Conservation (phyloP, 2,329 filamentous ascomycete species). For the Neurospora sp. region DNA sequence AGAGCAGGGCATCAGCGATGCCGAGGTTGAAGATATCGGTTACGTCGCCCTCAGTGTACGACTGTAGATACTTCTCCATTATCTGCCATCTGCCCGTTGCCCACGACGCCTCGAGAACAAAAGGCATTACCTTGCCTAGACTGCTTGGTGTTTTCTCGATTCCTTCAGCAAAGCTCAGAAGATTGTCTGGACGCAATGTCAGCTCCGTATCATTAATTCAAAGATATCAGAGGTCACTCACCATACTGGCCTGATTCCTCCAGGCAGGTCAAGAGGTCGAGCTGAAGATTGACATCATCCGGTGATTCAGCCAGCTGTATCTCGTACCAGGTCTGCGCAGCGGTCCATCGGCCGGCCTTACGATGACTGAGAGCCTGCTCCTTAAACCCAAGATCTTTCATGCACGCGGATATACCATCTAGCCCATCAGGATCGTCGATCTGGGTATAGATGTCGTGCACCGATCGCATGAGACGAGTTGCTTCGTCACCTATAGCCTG, state of each 20-base stretch:
- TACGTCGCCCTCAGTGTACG: constrained; percentile 39
- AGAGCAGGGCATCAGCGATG: constrained; percentile 59
- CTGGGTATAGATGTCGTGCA: constrained; percentile 92
- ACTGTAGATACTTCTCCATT: constrained; percentile 55
- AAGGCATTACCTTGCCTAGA: constrained; percentile 61
- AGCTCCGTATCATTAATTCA: background rate
- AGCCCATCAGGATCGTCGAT: constrained; percentile 97
- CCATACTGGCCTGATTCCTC: constrained; percentile 94
- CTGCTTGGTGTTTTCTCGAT: constrained; percentile 48
- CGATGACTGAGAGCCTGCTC: constrained; percentile 89
- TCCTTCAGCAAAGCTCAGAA: constrained; percentile 78
- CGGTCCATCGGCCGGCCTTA: constrained; percentile 87
- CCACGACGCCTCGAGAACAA: constrained; percentile 88
- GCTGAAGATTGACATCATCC: constrained; percentile 65
- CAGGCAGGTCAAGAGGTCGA: constrained; percentile 77
- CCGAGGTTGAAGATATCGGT: constrained; percentile 72
- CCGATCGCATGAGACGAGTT: constrained; percentile 58
- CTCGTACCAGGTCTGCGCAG: constrained; percentile 97
- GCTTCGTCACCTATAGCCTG: constrained; percentile 35
- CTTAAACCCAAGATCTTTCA: constrained; percentile 47
- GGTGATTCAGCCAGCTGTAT: constrained; percentile 75
- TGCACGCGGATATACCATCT: constrained; percentile 82
- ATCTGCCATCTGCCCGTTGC: constrained; percentile 73
- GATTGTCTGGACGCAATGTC: constrained; percentile 49
- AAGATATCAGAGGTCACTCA: constrained; percentile 29